Evolutionary conservation across 2,329 filamentous ascomycete species (phyloP), one percentile per base, ranked within the genome.

Genomic region (Scedosporium dehoogii): DNA sequence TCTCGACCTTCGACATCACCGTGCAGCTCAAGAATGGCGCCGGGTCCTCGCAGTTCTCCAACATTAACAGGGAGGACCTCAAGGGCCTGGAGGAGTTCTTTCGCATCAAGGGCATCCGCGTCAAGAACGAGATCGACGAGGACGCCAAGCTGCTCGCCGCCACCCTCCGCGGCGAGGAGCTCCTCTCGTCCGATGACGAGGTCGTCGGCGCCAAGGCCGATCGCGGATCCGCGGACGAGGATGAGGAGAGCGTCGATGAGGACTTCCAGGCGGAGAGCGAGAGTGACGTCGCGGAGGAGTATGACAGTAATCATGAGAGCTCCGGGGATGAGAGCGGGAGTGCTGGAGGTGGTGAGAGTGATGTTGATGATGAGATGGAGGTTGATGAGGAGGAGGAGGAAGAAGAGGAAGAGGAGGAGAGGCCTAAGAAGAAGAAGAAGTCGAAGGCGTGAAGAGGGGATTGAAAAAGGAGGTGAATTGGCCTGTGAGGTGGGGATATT

Each of bases 81-180:
- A 90, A 94, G 76, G 90, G 91, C 6, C 84, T 99, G n/a, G 94
- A 99, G 75, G 87, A 89, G 68, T 99, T 99, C 79, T 97, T 99
- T 84, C 94, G 96, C 76, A 85, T 91, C 68, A 97, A 97, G 81
- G 90, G 88, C 65, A 84, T 99, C 70, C 90, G 93, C 62, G 92
- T 96, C 63, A 97, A 97, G 86, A 99, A 99, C 74, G 94, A 99
- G 77, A 97, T 99, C 79, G 89, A 96, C 65, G 94, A 97, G 73
- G 94, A 99, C 69, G 89, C 91, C 73, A 87, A 89, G 73, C 68
- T 84, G 63, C 84, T 97, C 64, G 89, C 90, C 38, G 90, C 90
- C 10, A 92, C 91, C 23, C 84, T 97, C 65, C 85, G 91, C 64
- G 88, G 96, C 68, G 88, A 94, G 66, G 91, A 86, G 70, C 88